Conservation (phyloP, 164 flowering plant genomes). For the Umbellularia californica region DNA sequence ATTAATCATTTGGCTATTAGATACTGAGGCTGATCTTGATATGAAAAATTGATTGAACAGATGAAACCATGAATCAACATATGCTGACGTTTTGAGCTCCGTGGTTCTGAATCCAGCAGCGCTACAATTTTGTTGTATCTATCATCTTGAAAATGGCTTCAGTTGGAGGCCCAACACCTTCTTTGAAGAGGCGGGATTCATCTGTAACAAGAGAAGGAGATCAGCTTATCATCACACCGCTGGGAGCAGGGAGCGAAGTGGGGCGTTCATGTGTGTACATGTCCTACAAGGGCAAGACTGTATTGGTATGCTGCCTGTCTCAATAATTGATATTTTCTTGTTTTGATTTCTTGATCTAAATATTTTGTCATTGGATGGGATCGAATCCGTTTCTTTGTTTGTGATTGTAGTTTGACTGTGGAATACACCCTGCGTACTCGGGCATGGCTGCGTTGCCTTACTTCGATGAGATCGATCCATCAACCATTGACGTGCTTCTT, state of each 20-base stretch:
- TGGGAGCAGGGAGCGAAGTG: conserved; percentile 98
- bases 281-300: conserved; percentile 69
- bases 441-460: conserved; percentile 98
- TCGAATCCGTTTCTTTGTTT: not conserved
- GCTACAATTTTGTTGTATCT: not conserved
- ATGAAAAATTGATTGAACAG: not conserved
- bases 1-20: too few relatives aligned
- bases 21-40: not conserved
- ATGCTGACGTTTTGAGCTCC: not conserved
- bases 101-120: too few relatives aligned
- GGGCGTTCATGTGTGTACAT: conserved; percentile 97
- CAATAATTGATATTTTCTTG: not conserved
- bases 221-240: conserved; percentile 73
- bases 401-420: conserved; percentile 75
- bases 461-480: conserved; percentile 97
- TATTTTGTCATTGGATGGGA: not conserved
- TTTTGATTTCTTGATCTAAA: not conserved
- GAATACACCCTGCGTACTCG: conserved; percentile 92
- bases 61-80: not conserved
- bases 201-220: conserved; percentile 62
- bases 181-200: conserved; percentile 57
- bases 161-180: conserved; percentile 13
- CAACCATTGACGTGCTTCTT: conserved; percentile 82
- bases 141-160: not conserved
- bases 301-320: conserved; percentile 33